Evolutionary conservation across 2,329 filamentous ascomycete genomes (phyloP), one percentile per base, ranked within the genome.

Genomic region (Neonectria punicea): DNA sequence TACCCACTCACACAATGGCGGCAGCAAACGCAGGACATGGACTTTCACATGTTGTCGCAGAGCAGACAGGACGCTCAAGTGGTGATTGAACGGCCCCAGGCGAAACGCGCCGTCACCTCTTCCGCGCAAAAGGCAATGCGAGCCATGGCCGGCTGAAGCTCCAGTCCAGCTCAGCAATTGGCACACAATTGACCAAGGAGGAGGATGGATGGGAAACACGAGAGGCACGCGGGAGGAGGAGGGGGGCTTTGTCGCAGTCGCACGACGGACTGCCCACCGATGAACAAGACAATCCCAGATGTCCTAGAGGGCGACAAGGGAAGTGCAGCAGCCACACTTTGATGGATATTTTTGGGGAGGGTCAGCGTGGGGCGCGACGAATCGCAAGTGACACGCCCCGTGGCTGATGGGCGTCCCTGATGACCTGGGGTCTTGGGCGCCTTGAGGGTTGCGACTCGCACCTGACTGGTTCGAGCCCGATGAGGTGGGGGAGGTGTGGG

Each of bases 321-420:
- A 36, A 47, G 22, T 22, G 22, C 16, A 32, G 43, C 49, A 69
- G 55, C 55, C 47, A 63, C 63, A 66, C 62, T 60, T 66, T 58
- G 63, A 66, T 65, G 59, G 71, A 69, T 73, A 72, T 73, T 72
- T 73, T 63, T 65, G 70, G 58, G 59, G 39, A 72, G 58, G 63
- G 67, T 68, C 67, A 72, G 65, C 65, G 63, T 66, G 65, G 61
- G 49, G 63, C 58, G 32, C 60, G 43, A 55, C 51, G 56, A 56
- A 62, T 51, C 54, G 50, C 43, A 11, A 47, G 39, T 28, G 16
- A 63, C 59, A 63, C 43, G 18, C 57, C 61, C 56, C 51, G 53
- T 49, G 60, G 60, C 53, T 63, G 60, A 53, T 39, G 54, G 53
- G 14, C 32, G 53, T 58, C 61, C 62, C 62, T 65, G 53, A 49